Conservation (phyloP, 345 rosid genomes). For the Aquilaria yunnanensis region DNA sequence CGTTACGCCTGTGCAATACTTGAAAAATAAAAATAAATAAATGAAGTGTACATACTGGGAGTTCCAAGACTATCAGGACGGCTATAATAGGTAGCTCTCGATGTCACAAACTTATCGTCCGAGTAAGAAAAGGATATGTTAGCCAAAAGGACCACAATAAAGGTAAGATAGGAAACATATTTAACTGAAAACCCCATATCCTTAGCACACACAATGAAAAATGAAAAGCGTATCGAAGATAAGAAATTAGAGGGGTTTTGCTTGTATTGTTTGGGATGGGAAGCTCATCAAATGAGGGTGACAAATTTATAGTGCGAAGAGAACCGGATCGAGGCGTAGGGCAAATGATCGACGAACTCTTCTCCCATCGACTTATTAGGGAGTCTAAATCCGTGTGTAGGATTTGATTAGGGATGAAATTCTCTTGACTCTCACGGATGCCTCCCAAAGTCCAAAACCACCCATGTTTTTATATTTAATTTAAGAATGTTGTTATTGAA, state of each 20-base stretch:
- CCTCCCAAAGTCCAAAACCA: no score
- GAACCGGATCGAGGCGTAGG: no score
- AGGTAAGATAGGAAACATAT: constrained; percentile 11
- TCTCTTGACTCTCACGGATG: no score
- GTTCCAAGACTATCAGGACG: constrained; percentile 80
- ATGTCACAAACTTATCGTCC: constrained; percentile 31
- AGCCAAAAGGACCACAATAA: constrained; percentile 33
- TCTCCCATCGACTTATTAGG: no score
- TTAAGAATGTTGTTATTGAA: no score
- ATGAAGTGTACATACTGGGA: constrained; percentile 39
- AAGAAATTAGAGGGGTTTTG: background rate
- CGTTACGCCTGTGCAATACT: no score
- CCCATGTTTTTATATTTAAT: no score
- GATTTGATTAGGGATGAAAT: no score
- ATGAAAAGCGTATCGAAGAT: background rate
- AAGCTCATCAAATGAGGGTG: constrained; percentile 2
- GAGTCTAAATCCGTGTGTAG: no score
- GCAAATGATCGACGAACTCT: no score
- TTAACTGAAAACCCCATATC: constrained; percentile 21
- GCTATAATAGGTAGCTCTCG: constrained; percentile 79
- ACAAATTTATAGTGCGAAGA: constrained; percentile 25
- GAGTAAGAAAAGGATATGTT: constrained; percentile 21
- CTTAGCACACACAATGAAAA: background rate
- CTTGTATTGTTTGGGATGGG: constrained; percentile 13
- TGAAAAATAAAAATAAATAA: background rate